Evolutionary conservation across 495 filamentous ascomycete species (phyloP), one percentile per base, ranked within the genome.

Genomic region (Sabuloglossum arenarium): DNA sequence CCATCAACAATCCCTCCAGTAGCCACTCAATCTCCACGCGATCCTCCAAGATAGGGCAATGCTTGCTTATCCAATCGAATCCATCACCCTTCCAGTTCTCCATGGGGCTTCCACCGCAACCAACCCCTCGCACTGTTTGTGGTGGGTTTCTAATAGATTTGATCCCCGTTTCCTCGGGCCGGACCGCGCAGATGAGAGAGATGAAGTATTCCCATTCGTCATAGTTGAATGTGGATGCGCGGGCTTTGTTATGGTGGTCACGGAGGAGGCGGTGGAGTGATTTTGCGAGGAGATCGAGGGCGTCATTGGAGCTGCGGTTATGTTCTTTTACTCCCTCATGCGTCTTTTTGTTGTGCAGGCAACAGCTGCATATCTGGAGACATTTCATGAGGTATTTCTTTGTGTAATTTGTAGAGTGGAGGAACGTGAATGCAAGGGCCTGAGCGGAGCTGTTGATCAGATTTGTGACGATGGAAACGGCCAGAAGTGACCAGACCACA

Each of bases 401-500:
- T n/a, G n/a, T n/a, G n/a, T n/a, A n/a, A n/a, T n/a, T n/a, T n/a
- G n/a, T n/a, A n/a, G 34, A 5, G 34, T 1, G 11, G 34, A 37
- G 34, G 34, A 37, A 37, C 12, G 16, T 14, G 34, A 1, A 37
- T 14, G 9, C 75, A 39, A 93, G 74, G 0, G 81, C 88, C 61
- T 86, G 81, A 9, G 83, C 82, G 59, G 90, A 86, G 60, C 87
- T 85, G 42, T 78, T 82, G 57, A 95, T 89, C 29, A 94, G 72
- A 42, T 90, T 81, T 0, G 88, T 94, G 62, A 88, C 76, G 3
- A 82, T 78, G 0, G 88, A 88, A 1, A 95, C 70, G 1, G 88
- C 86, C 4, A 94, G 74, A 1, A 95, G 68, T 24, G 84, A 83
- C 89, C 89, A 96, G 59, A 94, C 78, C 6, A 96, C 84, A 68